Conservation (phyloP, 228 moss, liverwort and hornwort genomes). For the Sphagnum fallax region DNA sequence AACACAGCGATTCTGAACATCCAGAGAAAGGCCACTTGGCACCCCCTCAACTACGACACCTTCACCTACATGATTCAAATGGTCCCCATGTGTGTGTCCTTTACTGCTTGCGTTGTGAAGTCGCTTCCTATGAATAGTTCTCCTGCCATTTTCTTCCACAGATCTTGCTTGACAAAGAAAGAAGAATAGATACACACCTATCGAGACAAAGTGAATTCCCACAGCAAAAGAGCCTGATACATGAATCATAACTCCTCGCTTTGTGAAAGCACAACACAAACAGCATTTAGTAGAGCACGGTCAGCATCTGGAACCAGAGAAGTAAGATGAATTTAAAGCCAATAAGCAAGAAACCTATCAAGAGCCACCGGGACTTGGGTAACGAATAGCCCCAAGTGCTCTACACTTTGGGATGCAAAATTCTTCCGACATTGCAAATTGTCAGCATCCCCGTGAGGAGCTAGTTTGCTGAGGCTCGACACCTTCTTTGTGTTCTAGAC, state of each 20-base stretch:
- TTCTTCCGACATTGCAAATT: too few relatives aligned
- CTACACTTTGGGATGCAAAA: too few relatives aligned
- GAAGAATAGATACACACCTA: constrained; percentile 23
- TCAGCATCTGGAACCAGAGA: constrained; percentile 43
- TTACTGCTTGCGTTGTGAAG: too few relatives aligned
- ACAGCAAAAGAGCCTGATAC: constrained; percentile 87
- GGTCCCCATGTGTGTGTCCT: too few relatives aligned
- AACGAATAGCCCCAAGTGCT: too few relatives aligned
- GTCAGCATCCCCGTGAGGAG: too few relatives aligned
- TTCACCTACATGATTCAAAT: constrained; percentile 28
- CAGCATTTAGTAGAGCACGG: constrained; percentile 89
- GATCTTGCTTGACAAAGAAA: neutral
- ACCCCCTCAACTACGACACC: constrained; percentile 98
- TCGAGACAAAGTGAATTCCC: constrained; percentile 93
- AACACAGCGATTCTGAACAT: constrained; percentile 77
- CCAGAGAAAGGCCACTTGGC: constrained; percentile 62
- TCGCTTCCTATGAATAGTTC: too few relatives aligned
- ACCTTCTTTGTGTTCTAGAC: too few relatives aligned
- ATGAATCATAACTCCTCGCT: constrained; percentile 93
- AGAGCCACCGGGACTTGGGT: neutral
- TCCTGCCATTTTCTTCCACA: too few relatives aligned
- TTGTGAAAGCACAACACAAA: constrained; percentile 88
- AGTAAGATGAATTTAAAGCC: neutral
- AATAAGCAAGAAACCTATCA: neutral
- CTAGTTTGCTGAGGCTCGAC: too few relatives aligned